Evolutionary conservation across 306 rosid species (phyloP).

Genomic region (Cicer yamashitae): DNA sequence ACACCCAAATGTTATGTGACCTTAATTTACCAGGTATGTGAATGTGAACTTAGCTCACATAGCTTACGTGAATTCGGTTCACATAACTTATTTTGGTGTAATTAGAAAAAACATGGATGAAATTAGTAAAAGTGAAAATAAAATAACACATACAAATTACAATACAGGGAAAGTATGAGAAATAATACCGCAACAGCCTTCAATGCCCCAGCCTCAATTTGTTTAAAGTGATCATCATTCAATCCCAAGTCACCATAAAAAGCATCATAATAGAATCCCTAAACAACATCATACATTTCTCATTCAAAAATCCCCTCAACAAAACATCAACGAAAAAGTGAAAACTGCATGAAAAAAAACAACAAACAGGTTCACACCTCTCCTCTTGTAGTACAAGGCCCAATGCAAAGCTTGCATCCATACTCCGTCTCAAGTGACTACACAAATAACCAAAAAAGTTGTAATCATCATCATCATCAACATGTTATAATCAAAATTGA

Average conservation of each 20-base stretch:
- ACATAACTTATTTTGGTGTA: too few species aligned
- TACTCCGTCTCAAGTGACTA: conserved; percentile 85
- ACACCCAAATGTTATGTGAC: too few species aligned
- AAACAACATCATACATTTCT: conserved; percentile 36
- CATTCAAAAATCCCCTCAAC: conserved; percentile 1
- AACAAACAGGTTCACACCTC: conserved; percentile 54
- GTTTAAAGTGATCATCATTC: conserved; percentile 91
- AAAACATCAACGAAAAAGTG: conserved; percentile 13
- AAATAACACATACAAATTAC: neutral
- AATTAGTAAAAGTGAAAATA: too few species aligned
- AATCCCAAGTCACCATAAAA: conserved; percentile 88
- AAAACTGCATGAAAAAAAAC: neutral
- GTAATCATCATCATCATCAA: neutral
- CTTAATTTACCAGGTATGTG: too few species aligned
- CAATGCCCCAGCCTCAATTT: conserved; percentile 66
- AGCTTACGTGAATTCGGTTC: too few species aligned
- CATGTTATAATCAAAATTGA: neutral
- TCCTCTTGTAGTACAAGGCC: conserved; percentile 97
- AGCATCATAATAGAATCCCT: conserved; percentile 97
- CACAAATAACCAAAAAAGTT: conserved; percentile 23
- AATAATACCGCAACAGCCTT: conserved; percentile 79
- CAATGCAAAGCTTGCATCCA: conserved; percentile 97
- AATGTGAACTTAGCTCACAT: too few species aligned
- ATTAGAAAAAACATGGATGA: too few species aligned
- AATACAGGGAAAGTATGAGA: conserved; percentile 19